Evolutionary conservation across 768 basidiomycete species (phyloP), one percentile per base, ranked within the genome.

Genomic region (Collybiopsis luxurians): DNA sequence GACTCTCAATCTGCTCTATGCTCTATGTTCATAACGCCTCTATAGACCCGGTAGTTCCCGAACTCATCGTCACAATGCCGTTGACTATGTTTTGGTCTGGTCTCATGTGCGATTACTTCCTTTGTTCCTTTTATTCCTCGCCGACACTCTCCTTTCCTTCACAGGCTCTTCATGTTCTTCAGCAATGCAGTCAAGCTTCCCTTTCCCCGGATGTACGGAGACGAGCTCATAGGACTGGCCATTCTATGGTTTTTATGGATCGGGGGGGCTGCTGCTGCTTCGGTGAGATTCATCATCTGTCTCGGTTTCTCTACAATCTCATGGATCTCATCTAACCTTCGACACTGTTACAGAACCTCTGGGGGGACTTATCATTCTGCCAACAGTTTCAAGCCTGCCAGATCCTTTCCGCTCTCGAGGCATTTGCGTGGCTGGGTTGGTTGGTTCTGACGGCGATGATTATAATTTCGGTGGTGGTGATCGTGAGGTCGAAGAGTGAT

Each of bases 201-300:
- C 74, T 76, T 56, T 67, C 86, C 30, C 80, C 79, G 44, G 80
- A 77, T 9, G 88, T 89, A 70, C 70, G 73, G 4, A 79, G 72
- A 19, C 50, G 89, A 90, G 66, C 73, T 85, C 12, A 67, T 84
- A 6, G 84, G 81, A 0, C 79, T 91, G 10, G 73, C 74, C 24
- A 51, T 86, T n/a, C 74, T 92, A 39, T 90, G 86, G 79, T 57
- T 89, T 31, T 80, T 91, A 64, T 90, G 87, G 86, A 76, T 91
- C 5, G 75, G 85, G 23, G 90, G 90, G 15, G 81, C 84, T n/a
- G 81, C 76, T 12, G 71, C 86, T 36, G 80, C 88, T 0, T 84
- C 83, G 0, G 89, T 90, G 65, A 59, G 87, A n/a, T n/a, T 75
- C 46, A 3, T 53, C 15, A 46, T n/a, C n/a, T n/a, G n/a, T n/a